Conservation (phyloP, 805 yeast genomes). For the Cyberlindnera japonica region DNA sequence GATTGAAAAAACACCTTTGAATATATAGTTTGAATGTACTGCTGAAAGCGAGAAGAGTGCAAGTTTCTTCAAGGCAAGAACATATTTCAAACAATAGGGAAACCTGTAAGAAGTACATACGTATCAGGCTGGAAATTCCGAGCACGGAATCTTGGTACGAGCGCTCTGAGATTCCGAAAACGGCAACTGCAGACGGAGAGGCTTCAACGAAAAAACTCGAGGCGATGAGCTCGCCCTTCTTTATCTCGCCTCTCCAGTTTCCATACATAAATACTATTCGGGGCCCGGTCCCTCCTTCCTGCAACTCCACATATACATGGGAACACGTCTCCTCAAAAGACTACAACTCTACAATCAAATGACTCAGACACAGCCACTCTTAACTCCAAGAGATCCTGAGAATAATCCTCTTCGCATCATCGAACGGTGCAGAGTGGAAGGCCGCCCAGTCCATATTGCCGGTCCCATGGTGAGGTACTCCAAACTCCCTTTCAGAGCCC, state of each 20-base stretch:
- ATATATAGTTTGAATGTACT: too few species aligned
- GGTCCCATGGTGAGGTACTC: conserved; percentile 99
- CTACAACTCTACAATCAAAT: neutral
- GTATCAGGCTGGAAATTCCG: too few species aligned
- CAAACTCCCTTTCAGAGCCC: conserved; percentile 84
- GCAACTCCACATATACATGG: neutral
- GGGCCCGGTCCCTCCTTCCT: neutral
- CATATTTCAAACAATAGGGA: too few species aligned
- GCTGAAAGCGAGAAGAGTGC: too few species aligned
- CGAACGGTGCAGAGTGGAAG: conserved; percentile 41
- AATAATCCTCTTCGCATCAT: conserved; percentile 54
- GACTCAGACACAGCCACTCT: conserved; percentile 10
- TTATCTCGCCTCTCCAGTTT: too few species aligned
- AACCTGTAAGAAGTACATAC: too few species aligned
- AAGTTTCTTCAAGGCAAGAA: too few species aligned
- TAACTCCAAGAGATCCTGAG: conserved; percentile 34
- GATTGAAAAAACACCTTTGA: too few species aligned
- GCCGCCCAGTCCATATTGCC: conserved; percentile 59
- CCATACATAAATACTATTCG: too few species aligned
- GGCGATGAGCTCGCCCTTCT: conserved; percentile 2
- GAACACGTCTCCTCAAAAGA: neutral
- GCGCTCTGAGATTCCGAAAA: too few species aligned
- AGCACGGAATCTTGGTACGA: too few species aligned
- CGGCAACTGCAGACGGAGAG: too few species aligned
- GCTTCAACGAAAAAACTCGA: neutral